Conservation (phyloP, 163 green algal species). For the Prototheca wickerhamii region DNA sequence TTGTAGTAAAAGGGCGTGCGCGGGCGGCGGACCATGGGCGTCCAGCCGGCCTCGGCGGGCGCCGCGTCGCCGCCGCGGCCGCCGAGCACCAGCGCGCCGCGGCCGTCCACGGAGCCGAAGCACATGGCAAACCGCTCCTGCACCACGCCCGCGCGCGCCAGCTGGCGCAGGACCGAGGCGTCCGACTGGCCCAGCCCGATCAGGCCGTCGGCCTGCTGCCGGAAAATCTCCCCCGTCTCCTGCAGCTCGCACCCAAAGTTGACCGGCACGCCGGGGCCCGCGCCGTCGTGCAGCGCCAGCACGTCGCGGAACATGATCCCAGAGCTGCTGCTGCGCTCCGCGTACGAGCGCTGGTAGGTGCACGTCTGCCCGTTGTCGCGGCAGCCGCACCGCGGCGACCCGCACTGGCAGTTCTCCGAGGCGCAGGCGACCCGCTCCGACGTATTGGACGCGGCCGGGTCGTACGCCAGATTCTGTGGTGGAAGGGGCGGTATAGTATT, state of each 20-base stretch:
- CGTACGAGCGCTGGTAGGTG: conserved; percentile 67
- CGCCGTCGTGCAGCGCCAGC: conserved; percentile 52
- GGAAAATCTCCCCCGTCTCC: conserved; percentile 88
- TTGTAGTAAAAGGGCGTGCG: conserved; percentile 68
- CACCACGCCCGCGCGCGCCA: conserved; percentile 48
- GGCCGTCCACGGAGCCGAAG: conserved; percentile 68
- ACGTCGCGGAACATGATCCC: conserved; percentile 66
- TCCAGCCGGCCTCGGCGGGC: conserved; percentile 29
- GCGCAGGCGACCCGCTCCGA: conserved; percentile 35
- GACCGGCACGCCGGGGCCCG: conserved; percentile 36
- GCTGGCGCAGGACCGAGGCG: conserved; percentile 67
- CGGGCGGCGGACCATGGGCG: conserved; percentile 29
- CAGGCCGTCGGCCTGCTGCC: conserved; percentile 82
- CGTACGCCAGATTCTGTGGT: conserved; percentile 50
- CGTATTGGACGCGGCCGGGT: conserved; percentile 42
- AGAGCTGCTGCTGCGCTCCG: conserved; percentile 71
- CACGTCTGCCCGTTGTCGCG: conserved; percentile 57
- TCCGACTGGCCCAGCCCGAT: conserved; percentile 78
- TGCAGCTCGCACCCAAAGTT: conserved; percentile 84
- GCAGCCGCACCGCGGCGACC: conserved; percentile 33
- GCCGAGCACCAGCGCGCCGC: conserved; percentile 76
- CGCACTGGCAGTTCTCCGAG: conserved; percentile 35
- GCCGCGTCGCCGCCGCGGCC: conserved; percentile 12
- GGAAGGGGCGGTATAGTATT: not conserved
- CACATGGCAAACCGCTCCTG: conserved; percentile 82